Base-by-base conservation (phyloP, 495 filamentous ascomycete species). In the Daldinia concentrica region DNA sequence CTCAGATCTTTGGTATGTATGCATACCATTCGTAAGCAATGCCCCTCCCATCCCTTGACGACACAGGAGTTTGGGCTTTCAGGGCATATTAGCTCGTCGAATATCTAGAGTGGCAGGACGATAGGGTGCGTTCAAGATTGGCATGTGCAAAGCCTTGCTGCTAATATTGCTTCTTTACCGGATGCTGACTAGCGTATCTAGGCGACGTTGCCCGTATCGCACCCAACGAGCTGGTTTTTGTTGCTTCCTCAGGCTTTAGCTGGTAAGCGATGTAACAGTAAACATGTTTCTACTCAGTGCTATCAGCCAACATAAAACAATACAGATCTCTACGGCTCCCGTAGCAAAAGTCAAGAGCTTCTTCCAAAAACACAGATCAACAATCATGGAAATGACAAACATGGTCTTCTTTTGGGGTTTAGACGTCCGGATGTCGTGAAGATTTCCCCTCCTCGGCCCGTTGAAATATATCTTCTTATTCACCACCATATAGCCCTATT, bases 161-260 rank as follows among this genome's bases (percentile, higher is more conserved):
- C 39, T 1, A 17, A 17, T 17, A 3, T 43, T 7, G 14, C 14
- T 6, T n/a, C 6, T 43, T 17, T n/a, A 7, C 39, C 39, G 39
- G 39, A 17, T 17, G 5, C 14, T 43, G 11, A 43, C 39, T 6
- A 43, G 39, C 12, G 6, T 17, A n/a, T 4, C 4, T n/a, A 43
- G 39, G 39, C 15, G 69, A 73, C 12, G 72, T 82, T 7, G 79
- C 82, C 29, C 79, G 80, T 9, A 59, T 77, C 54, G 75, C 68
- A 12, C 79, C 78, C 2, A 74, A 79, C 34, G 79, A 81, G 61
- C 66, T 82, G 22, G 78, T 74, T 26, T 81, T 81, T 51, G 72
- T 77, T n/a, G 73, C 65, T 1, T 1, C 73, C 78, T 0, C 56
- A 73, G 24, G 71, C 67, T 14, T 32, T n/a, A 4, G 17, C 50